phyloP scores from a whole-genome alignment of 352 stramenopile species.

The Pythium monospermum region DNA sequence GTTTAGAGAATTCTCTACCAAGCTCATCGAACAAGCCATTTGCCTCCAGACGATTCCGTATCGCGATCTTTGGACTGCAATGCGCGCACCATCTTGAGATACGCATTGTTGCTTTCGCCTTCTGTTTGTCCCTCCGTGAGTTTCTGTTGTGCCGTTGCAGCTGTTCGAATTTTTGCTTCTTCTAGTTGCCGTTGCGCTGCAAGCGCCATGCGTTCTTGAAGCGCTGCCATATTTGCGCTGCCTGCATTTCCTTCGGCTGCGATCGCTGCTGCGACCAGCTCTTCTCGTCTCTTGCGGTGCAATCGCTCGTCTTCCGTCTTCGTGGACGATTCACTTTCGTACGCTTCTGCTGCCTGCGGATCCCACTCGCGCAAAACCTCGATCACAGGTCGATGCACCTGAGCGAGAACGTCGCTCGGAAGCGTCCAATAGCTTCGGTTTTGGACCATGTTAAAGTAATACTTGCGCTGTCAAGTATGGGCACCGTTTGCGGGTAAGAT shows the following conservation, averaged over 20 bases:
- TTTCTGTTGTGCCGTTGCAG: conserved; percentile 2
- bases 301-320: conserved; percentile 26
- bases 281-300: conserved; percentile 27
- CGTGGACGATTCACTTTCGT: conserved; percentile 15
- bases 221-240: conserved; percentile 14
- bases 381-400: conserved; percentile 45
- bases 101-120: conserved; percentile 30
- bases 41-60: conserved; percentile 40
- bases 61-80: conserved; percentile 53
- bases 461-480: conserved; percentile 38
- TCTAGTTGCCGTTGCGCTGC: conserved; percentile 49
- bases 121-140: conserved; percentile 5
- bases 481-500: no score
- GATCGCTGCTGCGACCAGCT: conserved; percentile 29
- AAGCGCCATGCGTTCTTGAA: conserved; percentile 60
- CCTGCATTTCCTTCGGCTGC: conserved; percentile 11
- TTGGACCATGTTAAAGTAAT: conserved; percentile 77
- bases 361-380: conserved; percentile 48
- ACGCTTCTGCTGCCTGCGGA: conserved; percentile 31
- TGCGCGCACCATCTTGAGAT: conserved; percentile 59
- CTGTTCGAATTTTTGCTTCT: conserved; percentile 37
- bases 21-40: conserved; percentile 67
- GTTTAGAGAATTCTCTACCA: no score
- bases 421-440: conserved; percentile 76
- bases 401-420: conserved; percentile 36